Base-by-base conservation (phyloP, 768 basidiomycete species). In the Hygrocybe punicea region DNA sequence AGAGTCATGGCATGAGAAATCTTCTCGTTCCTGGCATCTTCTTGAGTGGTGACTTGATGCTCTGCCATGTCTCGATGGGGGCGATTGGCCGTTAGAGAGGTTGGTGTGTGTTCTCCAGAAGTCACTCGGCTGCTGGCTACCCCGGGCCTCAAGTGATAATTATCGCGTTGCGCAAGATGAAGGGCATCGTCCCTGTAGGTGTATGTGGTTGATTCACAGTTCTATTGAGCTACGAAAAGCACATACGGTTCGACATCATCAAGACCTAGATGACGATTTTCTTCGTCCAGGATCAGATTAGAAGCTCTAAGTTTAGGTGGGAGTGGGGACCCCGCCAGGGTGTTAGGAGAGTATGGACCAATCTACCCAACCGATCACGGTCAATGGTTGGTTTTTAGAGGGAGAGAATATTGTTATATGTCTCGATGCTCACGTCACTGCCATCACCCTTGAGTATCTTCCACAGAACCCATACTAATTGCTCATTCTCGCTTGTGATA, bases 381-480 rank as follows among this genome's bases (percentile, higher is more conserved):
- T 47, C 39, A 51, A 34, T 29, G 55, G 44, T 34, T n/a, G 40
- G 45, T 57, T 40, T n/a, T 60, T 16, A 47, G 50, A 54, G 13
- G 11, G 56, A 25, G 23, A 33, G 25, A 58, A 48, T 14, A 11
- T 54, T 8, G 9, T 4, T 36, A n/a, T 7, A 25, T 11, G 19
- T 17, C 23, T 11, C 11, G 9, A 21, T n/a, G 77, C 84, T 62
- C 60, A 90, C 89, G 76, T 91, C 89, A 58, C 83, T 84, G 17
- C 89, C 89, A 67, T 91, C 88, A 52, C 89, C 90, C 68, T 84
- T 88, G 54, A 91, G 73, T 56, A 91, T 87, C 73, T 91, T 91
- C 89, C 89, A 91, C 58, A 91, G 75, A 44, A 91, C 89, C 88
- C 89, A 91, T 37, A 91, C 86, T 49, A 91, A 74, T 64, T 89